phyloP scores from a whole-genome alignment of 257 asterid species.

The Primulina eburnea region DNA sequence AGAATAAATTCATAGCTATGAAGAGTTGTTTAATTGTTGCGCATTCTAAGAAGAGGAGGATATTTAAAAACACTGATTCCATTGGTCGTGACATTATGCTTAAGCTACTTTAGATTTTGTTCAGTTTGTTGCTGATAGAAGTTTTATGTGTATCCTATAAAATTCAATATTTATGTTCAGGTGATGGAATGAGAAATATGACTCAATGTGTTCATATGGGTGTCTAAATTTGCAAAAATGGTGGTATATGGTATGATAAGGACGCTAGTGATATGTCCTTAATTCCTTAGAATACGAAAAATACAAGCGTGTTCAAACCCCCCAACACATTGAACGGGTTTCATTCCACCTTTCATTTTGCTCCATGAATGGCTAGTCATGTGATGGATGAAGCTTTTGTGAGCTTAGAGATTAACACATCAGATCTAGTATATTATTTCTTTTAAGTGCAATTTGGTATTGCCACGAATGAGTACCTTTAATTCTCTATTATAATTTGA shows the following conservation, averaged over 20 bases:
- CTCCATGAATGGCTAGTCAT: neutral
- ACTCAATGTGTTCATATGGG: neutral
- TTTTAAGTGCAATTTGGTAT: neutral
- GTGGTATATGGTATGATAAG: neutral
- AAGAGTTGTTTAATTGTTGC: neutral
- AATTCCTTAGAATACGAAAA: neutral
- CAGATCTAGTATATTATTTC: neutral
- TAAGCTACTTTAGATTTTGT: neutral
- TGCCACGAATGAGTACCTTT: neutral
- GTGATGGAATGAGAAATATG: neutral
- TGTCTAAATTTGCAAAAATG: neutral
- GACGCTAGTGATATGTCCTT: neutral
- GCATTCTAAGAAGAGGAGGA: neutral
- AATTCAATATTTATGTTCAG: too few relatives aligned
- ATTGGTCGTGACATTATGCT: neutral
- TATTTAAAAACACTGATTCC: neutral
- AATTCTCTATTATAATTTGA: neutral
- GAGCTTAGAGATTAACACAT: conserved; percentile 4
- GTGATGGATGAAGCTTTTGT: neutral
- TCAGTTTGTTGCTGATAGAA: neutral
- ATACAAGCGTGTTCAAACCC: neutral
- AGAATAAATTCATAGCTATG: neutral
- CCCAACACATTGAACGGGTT: neutral
- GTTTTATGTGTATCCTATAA: neutral
- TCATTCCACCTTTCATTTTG: neutral